Base-by-base conservation (phyloP, 495 filamentous ascomycete genomes). In the Hypoxylon cercidicola region DNA sequence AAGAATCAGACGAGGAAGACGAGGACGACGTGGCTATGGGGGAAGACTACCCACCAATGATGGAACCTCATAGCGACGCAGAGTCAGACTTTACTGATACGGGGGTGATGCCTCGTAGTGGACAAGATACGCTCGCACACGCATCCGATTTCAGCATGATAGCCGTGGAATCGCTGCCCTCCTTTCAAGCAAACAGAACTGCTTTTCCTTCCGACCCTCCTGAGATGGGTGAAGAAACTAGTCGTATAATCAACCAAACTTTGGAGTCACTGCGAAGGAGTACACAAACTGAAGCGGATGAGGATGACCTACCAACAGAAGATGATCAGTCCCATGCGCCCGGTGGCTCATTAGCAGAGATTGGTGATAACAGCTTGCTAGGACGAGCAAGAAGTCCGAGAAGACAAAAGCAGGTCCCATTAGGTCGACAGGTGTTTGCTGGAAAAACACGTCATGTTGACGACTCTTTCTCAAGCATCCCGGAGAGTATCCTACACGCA, bases 131-230 rank as follows among this genome's bases (percentile, higher is more conserved):
- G 0, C 63, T 81, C 28, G 68, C 76, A 50, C 72, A 79, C 7
- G 74, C 73, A 4, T 81, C 81, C 23, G 79, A 81, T 18, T 83
- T 83, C 60, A 83, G 78, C 47, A 81, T 81, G 79, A 82, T 83
- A 37, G 76, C 75, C 30, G 58, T 82, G 2, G 72, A 73, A 35
- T 81, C 79, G 9, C 62, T 83, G 28, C 75, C 74, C 1, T 81
- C 79, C 0, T 73, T 73, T 19, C 72, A 78, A 44, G 73, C 66
- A 7, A 77, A 73, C 34, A 65, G 75, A 19, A 74, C 72, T 54
- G 66, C 55, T 0, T 56, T 71, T 39, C 71, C 72, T 56, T 69
- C 67, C 15, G 61, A 69, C 18, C 59, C 70, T 32, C 67, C 74
- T 4, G 77, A 82, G 37, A 64, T 80, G 52, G 81, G 77, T 3